phyloP scores from a whole-genome alignment of 257 asterid species.

The Nicotiana knightiana region DNA sequence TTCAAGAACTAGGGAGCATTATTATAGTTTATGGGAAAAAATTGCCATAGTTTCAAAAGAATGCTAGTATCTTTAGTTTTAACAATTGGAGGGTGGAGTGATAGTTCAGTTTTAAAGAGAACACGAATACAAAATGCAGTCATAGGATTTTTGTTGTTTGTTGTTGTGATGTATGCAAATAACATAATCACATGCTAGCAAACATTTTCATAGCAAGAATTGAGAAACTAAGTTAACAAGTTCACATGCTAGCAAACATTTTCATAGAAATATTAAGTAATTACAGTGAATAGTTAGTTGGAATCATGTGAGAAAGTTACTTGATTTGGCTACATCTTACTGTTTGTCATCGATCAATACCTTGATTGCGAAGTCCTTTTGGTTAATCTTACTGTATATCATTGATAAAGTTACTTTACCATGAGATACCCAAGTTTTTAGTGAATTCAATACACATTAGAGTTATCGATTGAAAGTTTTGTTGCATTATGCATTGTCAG shows the following conservation, averaged over 20 bases:
- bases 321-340: constrained; percentile 31
- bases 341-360: background rate
- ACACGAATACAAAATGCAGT: background rate
- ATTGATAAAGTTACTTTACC: background rate
- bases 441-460: background rate
- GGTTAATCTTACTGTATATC: background rate
- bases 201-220: background rate
- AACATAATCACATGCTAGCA: too few relatives aligned
- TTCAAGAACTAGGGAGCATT: background rate
- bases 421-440: background rate
- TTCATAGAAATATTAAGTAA: background rate
- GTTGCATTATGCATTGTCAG: background rate
- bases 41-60: background rate
- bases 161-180: too few relatives aligned
- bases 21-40: background rate
- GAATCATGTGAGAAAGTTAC: constrained; percentile 24
- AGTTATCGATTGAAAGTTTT: background rate
- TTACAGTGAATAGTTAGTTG: background rate
- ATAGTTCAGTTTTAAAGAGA: background rate
- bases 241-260: background rate
- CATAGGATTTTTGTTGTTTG: too few relatives aligned
- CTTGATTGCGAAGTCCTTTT: background rate
- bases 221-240: background rate
- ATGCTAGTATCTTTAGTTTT: background rate
- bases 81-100: background rate